Evolutionary conservation across 2,329 filamentous ascomycete species (phyloP).

Genomic region (Exutisphaerella laricina): DNA sequence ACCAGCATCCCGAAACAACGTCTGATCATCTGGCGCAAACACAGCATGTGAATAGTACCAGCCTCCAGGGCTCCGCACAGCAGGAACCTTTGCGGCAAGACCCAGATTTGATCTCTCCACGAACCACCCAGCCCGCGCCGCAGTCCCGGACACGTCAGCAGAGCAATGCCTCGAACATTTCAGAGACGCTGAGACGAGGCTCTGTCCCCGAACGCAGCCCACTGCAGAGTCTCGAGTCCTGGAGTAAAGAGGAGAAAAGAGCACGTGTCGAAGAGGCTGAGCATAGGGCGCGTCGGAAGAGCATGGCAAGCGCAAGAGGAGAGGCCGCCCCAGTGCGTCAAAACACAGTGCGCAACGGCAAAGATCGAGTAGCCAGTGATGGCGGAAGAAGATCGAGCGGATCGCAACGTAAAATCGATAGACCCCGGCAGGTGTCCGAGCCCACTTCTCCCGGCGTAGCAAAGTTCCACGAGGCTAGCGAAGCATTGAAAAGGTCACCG

Average conservation of each 20-base stretch:
- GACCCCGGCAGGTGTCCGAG: constrained; percentile 12
- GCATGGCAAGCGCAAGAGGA: constrained; percentile 10
- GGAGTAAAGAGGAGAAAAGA: constrained; percentile 93
- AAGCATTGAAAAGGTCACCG: constrained; percentile 18
- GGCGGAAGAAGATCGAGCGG: constrained; percentile 10
- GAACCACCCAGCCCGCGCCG: constrained; percentile 4
- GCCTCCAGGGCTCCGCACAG: constrained; percentile 9
- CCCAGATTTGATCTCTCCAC: constrained; percentile 23
- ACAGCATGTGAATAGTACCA: constrained; percentile 14
- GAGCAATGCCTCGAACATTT: constrained; percentile 20
- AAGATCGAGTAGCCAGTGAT: constrained; percentile 26
- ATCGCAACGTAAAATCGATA: background rate
- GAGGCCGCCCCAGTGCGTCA: constrained; percentile 17
- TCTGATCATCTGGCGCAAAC: constrained; percentile 9
- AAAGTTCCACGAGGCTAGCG: constrained; percentile 17
- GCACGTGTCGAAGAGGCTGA: constrained; percentile 80
- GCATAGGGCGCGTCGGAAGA: constrained; percentile 58
- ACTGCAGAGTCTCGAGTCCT: constrained; percentile 86
- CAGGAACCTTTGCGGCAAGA: constrained; percentile 22
- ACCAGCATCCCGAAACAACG: constrained; percentile 8
- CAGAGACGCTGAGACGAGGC: constrained; percentile 33
- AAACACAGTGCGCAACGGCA: constrained; percentile 21
- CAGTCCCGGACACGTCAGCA: constrained; percentile 14
- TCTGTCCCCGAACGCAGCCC: constrained; percentile 81
- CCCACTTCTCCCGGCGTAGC: constrained; percentile 2